Conservation (phyloP, 306 rosid genomes). For the Cucumis cinereus region DNA sequence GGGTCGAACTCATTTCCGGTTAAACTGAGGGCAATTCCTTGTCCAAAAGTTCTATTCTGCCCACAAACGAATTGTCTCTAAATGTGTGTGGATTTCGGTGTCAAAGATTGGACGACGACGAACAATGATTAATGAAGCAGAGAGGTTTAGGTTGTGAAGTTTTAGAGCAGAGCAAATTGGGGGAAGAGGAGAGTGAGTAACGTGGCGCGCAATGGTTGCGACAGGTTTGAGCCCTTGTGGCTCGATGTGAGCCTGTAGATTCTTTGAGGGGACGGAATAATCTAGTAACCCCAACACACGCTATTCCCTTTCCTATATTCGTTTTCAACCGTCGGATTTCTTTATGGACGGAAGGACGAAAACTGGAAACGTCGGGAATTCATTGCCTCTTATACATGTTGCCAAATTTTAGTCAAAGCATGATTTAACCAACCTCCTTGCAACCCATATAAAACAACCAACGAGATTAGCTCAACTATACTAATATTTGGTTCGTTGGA, state of each 20-base stretch:
- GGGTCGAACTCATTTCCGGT: slow-evolving; percentile 42
- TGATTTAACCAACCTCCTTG: too few relatives aligned
- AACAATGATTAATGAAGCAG: neutral
- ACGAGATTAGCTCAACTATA: too few relatives aligned
- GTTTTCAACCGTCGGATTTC: neutral
- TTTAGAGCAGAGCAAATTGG: neutral
- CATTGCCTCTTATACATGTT: too few relatives aligned
- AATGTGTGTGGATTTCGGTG: neutral
- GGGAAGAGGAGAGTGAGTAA: neutral
- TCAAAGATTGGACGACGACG: neutral
- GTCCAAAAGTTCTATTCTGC: neutral
- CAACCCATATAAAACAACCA: too few relatives aligned
- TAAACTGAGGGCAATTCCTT: neutral
- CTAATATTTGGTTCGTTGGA: too few relatives aligned
- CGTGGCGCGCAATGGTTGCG: neutral
- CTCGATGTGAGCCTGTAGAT: neutral
- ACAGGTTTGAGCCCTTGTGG: slow-evolving; percentile 1
- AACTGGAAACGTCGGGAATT: too few relatives aligned
- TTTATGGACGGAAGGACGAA: neutral
- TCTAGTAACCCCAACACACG: neutral
- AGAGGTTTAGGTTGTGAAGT: neutral
- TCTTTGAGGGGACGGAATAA: neutral
- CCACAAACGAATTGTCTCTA: neutral
- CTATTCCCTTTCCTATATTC: neutral
- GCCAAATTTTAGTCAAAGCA: too few relatives aligned